phyloP scores from a whole-genome alignment of 305 asterid species.

The Rubia tinctorum region DNA sequence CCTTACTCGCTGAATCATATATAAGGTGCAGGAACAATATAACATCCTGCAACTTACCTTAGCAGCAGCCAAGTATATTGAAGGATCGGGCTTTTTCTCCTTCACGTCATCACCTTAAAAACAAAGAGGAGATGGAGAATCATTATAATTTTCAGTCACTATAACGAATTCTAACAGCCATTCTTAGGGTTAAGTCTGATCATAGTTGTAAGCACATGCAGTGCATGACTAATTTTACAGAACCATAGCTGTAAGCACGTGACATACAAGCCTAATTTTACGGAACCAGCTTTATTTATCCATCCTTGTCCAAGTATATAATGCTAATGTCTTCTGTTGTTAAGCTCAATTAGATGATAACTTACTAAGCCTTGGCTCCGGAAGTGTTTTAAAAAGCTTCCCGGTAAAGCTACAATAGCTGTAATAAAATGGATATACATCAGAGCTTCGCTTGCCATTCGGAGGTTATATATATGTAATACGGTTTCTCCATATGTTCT shows the following conservation, averaged over 20 bases:
- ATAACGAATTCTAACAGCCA: background rate
- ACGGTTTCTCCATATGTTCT: background rate
- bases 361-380: background rate
- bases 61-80: conserved; percentile 77
- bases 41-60: conserved; percentile 36
- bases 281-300: background rate
- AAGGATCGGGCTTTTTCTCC: conserved; percentile 90
- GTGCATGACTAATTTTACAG: background rate
- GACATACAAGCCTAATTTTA: background rate
- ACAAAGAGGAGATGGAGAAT: conserved; percentile 10
- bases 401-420: background rate
- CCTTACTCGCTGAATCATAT: conserved; percentile 9
- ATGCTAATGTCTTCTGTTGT: background rate
- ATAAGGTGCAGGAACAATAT: background rate
- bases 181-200: background rate
- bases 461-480: background rate
- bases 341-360: background rate
- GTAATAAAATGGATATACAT: background rate
- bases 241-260: background rate
- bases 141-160: background rate
- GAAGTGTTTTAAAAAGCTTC: background rate
- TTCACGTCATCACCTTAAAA: conserved; percentile 86
- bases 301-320: background rate
- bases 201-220: background rate
- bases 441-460: background rate